A percentile compares a stretch with the other conserved stretches of the same genome.
Conservation (phyloP, 768 basidiomycete genomes). For the Aureoboletus auriporus region DNA sequence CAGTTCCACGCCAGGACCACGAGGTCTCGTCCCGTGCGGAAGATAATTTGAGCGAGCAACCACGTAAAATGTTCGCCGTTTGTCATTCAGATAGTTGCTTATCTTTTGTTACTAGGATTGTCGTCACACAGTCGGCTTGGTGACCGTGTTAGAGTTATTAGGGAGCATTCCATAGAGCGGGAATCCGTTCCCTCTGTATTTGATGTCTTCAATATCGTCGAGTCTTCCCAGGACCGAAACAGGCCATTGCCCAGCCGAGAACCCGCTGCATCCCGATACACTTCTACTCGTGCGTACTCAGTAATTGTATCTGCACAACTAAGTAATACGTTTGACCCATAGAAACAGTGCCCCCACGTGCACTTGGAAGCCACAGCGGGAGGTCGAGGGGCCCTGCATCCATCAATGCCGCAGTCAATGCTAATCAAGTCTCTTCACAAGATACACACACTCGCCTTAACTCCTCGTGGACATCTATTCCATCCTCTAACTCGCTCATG, state of each 20-base stretch:
- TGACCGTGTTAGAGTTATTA: constrained; percentile 16
- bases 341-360: constrained; percentile 18
- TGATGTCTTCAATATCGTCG: constrained; percentile 26
- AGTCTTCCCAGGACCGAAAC: constrained; percentile 16
- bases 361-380: constrained; percentile 6
- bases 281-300: constrained; percentile 11
- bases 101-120: neutral
- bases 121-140: constrained; percentile 5
- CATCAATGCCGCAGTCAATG: constrained; percentile 3
- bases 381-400: constrained; percentile 14
- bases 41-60: constrained; percentile 7
- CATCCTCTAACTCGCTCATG: constrained; percentile 38
- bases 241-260: constrained; percentile 13
- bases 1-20: constrained; percentile 1
- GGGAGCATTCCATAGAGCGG: constrained; percentile 20
- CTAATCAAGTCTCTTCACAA: constrained; percentile 8
- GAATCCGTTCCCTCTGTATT: constrained; percentile 25
- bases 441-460: constrained; percentile 18
- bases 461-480: constrained; percentile 28
- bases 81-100: neutral
- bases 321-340: constrained; percentile 6
- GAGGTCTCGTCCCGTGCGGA: constrained; percentile 5
- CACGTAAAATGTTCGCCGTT: constrained; percentile 5
- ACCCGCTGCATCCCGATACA: constrained; percentile 5
- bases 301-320: neutral